Evolutionary conservation across 2,329 filamentous ascomycete species (phyloP), one percentile per base, ranked within the genome.

Genomic region (Beauveria sp.): DNA sequence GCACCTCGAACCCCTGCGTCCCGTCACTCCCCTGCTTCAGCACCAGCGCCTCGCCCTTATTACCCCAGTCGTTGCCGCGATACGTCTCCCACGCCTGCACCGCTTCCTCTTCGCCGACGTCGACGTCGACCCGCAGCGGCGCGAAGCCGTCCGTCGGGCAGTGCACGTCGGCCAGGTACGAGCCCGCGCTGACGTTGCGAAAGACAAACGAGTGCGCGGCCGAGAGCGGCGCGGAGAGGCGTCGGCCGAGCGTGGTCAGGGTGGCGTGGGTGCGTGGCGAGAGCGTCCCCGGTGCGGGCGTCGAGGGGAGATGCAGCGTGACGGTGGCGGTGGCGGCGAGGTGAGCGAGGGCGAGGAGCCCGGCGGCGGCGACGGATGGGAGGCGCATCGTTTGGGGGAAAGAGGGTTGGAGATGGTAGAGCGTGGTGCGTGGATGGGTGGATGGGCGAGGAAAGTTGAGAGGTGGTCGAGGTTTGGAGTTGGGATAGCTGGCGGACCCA

Each of bases 41-140:
- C 4, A 65, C 66, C 38, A 81, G 77, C 51, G 72, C 79, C 76
- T 89, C 88, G 18, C 93, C 93, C 70, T 86, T 89, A 72, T 96
- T 96, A 20, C 81, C 86, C 92, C 93, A 97, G 67, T 95, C 90
- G 69, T 96, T 93, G 0, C 91, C 92, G 53, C 91, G 81, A 72
- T 87, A 96, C 28, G 91, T 96, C 78, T 93, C 90, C 88, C 90
- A 95, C 30, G 86, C 86, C 47, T 81, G 76, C 3, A 91, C 79
- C 66, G 9, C 73, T 58, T 65, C 68, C 12, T 76, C 72, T 24
- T 74, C 71, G 43, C 75, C 73, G 57, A 65, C 68, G 2, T 69
- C 67, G 20, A 95, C 83, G 70, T 98, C 95, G 34, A 98, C 83
- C 50, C 93, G 82, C 72, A 96, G 79, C 12, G 91, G 89, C 67